Base-by-base conservation (phyloP, 805 yeast species). In the Ogataea sp. region DNA sequence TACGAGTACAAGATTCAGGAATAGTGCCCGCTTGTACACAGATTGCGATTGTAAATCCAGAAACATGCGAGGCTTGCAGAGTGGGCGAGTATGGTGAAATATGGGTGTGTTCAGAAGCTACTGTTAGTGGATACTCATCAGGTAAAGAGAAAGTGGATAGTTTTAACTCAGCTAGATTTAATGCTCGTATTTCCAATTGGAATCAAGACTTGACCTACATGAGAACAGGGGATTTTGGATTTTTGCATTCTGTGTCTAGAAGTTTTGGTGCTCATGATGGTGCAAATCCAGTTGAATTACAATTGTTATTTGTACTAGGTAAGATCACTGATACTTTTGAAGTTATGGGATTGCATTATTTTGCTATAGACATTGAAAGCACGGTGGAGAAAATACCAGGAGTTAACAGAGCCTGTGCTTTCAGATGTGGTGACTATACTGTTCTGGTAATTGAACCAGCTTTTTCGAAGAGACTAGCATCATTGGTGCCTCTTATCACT, bases 61-160 rank as follows among this genome's bases (percentile, higher is more conserved):
- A 93, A 55, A 90, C 97, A 0, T 60, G 73, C 34, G 65, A 68
- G 39, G 65, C 88, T 11, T 90, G 98, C 55, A 76, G 73, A 42
- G 80, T 80, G 38, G 97, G 97, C 7, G 98, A 93, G 58, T 79
- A 77, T 58, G 99, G 99, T 26, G 99, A 93, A 61, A 87, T 93
- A 30, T 93, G 97, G 97, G 94, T 90, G 2, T 76, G 84, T 46
- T 83, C 95, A 1, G 95, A 87, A 46, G 95, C 90, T 1, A 88
- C 83, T 49, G 81, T 78, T 23, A 58, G 68, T 11, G 74, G 76
- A 6, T 80, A 78, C 55, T 73, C 76, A 30, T 67, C 73, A 38
- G 78, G 78, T 14, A 44, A 45, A 17, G 47, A 47, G 17, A 41
- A 39, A 20, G 51, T 50, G 2, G 37, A 70, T 9, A 83, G 79